Base-by-base conservation (phyloP, 768 basidiomycete genomes). In the Zangia roseola region DNA sequence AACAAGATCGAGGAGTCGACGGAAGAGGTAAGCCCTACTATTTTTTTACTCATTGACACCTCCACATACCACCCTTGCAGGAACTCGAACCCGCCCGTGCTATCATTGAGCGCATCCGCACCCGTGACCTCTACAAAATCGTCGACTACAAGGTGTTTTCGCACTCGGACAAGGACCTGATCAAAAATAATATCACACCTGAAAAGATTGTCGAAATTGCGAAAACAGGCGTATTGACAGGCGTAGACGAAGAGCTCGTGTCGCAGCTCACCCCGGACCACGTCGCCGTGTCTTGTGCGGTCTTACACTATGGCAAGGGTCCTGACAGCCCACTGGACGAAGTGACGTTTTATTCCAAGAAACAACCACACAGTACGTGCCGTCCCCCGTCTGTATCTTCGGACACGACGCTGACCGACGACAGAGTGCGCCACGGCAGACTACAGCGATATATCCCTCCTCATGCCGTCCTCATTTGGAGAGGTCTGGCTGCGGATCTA, bases 231-330 rank as follows among this genome's bases (percentile, higher is more conserved):
- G 59, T 40, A 12, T 50, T 67, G 39, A 35, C 49, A 1, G 61
- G 66, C 4, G 55, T 67, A 0, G 57, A 68, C 10, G 52, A 63
- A 12, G 63, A 55, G 6, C 57, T 65, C 10, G 67, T 74, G 30
- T 55, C 58, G 5, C 65, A 67, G 9, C 69, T 86, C 10, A 61
- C 52, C 14, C 65, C 69, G 0, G 62, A 73, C 6, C 77, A 88
- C 45, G 72, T 92, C 25, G 78, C 85, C 34, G 85, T 92, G 19
- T 78, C 83, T 42, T 70, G 82, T 13, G 65, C 81, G 2, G 57
- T 63, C n/a, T 74, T 91, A 75, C 91, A 92, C 60, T 85, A 87
- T 57, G 91, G 90, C 4, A 88, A 86, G 81, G 72, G 78, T 54
- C 79, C 81, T 37, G 64, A 71, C 52, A 88, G 88, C 56, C 91